Evolutionary conservation across 768 basidiomycete genomes (phyloP).

Genomic region (Calvatia gigantea): DNA sequence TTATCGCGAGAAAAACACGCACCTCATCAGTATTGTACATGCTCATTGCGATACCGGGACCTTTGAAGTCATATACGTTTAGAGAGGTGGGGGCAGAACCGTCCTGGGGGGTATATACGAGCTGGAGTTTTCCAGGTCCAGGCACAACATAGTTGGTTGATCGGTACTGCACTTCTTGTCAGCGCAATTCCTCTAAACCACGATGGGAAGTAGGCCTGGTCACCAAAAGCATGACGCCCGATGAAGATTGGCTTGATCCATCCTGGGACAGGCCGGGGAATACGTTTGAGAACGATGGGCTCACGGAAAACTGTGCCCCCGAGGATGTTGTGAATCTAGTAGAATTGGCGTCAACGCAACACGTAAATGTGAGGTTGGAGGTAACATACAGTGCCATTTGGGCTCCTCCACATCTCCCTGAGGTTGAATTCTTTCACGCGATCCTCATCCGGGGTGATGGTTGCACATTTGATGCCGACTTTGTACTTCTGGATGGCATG

Average conservation of each 20-base stretch:
- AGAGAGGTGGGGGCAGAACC: conserved; percentile 65
- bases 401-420: conserved; percentile 98
- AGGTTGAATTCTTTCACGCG: conserved; percentile 97
- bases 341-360: background rate
- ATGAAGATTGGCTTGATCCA: conserved; percentile 97
- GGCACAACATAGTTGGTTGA: conserved; percentile 91
- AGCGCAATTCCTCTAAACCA: background rate
- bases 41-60: conserved; percentile 86
- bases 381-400: conserved; percentile 81
- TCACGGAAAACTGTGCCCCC: conserved; percentile 99
- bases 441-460: conserved; percentile 97
- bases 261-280: conserved; percentile 93
- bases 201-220: conserved; percentile 55
- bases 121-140: conserved; percentile 90
- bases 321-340: conserved; percentile 91
- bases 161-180: conserved; percentile 57
- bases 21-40: conserved; percentile 99
- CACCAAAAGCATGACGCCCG: conserved; percentile 96
- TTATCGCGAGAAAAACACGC: conserved; percentile 1
- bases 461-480: conserved; percentile 99
- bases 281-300: conserved; percentile 87
- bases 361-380: background rate
- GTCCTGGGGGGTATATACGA: conserved; percentile 83
- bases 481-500: conserved; percentile 92
- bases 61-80: conserved; percentile 93